Evolutionary conservation across 495 filamentous ascomycete genomes (phyloP).

Genomic region (Monascus purpureus): DNA sequence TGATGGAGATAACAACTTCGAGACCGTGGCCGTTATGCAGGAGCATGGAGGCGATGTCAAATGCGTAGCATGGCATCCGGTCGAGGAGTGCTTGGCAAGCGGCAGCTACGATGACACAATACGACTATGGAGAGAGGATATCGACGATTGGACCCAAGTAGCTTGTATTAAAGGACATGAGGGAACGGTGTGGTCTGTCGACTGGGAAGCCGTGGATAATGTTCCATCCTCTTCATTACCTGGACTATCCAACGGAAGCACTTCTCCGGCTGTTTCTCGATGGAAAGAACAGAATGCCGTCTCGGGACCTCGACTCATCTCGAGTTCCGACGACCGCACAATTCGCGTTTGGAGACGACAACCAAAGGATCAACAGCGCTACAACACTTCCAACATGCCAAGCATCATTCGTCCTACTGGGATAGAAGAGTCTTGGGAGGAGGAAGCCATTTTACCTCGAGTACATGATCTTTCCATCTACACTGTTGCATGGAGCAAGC

Average conservation of each 20-base stretch:
- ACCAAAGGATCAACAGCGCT: conserved; percentile 32
- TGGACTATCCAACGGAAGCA: not conserved
- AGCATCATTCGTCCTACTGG: conserved; percentile 66
- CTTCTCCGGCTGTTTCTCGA: not conserved
- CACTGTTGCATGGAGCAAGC: conserved; percentile 62
- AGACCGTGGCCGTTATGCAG: conserved; percentile 86
- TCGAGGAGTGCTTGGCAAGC: conserved; percentile 67
- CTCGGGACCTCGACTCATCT: conserved; percentile 52
- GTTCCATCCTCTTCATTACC: conserved; percentile 3
- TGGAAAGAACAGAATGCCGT: conserved; percentile 28
- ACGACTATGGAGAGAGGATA: conserved; percentile 76
- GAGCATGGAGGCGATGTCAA: conserved; percentile 95
- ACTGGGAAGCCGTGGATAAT: conserved; percentile 50
- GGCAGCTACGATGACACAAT: conserved; percentile 88
- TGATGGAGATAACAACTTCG: conserved; percentile 79
- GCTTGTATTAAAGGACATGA: conserved; percentile 62
- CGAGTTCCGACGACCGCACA: conserved; percentile 65
- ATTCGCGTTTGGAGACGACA: conserved; percentile 64
- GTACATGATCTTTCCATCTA: conserved; percentile 73
- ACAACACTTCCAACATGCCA: conserved; percentile 38
- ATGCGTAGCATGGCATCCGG: conserved; percentile 78
- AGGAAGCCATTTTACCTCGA: conserved; percentile 54
- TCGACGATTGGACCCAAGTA: conserved; percentile 88
- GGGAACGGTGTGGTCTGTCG: conserved; percentile 74
- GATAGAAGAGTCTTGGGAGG: conserved; percentile 66